phyloP scores from a whole-genome alignment of 2,329 filamentous ascomycete genomes.

The Fusarium sambucinum region DNA sequence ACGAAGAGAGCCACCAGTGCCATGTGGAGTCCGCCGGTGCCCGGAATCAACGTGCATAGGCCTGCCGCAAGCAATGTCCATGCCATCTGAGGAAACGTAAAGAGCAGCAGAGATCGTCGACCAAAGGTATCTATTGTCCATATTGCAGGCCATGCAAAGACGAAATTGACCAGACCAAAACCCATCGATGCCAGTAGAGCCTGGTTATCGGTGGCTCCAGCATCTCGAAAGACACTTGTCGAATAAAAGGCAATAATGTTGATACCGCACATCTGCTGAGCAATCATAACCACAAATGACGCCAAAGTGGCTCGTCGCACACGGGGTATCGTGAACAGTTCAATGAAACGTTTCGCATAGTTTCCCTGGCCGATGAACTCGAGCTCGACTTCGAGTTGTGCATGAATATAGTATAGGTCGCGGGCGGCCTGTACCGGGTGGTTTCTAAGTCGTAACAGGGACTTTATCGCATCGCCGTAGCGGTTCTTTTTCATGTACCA shows the following conservation, averaged over 20 bases:
- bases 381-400: constrained; percentile 71
- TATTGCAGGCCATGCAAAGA: constrained; percentile 69
- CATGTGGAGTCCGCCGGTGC: constrained; percentile 49
- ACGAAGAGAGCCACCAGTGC: constrained; percentile 68
- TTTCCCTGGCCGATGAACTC: constrained; percentile 63
- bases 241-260: constrained; percentile 85
- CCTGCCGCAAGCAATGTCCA: constrained; percentile 57
- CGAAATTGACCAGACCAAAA: constrained; percentile 69
- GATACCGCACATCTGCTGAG: constrained; percentile 77
- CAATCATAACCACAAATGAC: constrained; percentile 83
- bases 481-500: constrained; percentile 76
- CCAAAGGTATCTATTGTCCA: constrained; percentile 71
- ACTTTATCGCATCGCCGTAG: constrained; percentile 70
- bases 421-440: constrained; percentile 68
- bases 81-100: constrained; percentile 59
- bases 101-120: constrained; percentile 61
- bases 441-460: constrained; percentile 65
- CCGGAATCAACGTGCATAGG: constrained; percentile 65
- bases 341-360: constrained; percentile 71
- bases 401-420: constrained; percentile 74
- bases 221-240: constrained; percentile 69
- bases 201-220: constrained; percentile 66
- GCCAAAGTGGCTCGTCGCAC: constrained; percentile 79
- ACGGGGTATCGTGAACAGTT: constrained; percentile 77
- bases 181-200: constrained; percentile 71